Evolutionary conservation across 345 rosid species (phyloP), one percentile per base, ranked within the genome.

Genomic region (Hibiscus trionum): DNA sequence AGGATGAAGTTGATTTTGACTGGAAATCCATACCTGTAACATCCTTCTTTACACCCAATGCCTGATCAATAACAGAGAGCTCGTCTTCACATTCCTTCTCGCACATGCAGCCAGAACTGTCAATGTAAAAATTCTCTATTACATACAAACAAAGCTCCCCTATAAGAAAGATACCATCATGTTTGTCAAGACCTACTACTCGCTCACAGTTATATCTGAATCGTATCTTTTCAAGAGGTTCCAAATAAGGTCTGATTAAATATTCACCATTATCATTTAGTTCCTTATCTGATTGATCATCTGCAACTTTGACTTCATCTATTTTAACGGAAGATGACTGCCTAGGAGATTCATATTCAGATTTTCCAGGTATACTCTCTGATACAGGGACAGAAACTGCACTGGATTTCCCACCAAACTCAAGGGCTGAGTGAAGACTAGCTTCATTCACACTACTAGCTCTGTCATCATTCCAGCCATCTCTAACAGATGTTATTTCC

Each of bases 11-110:
- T 62, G 98, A 89, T 81, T 88, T 95, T 59, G 99, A 90, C 75
- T 82, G 99, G 81, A 90, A 93, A 77, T 92, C 98, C 77, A 76
- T 39, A 78, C 91, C 78, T 61, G 82, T 84, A 68, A 67, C 80
- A 86, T 92, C 98, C 82, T 87, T 95, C 88, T 90, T 89, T 56
- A 95, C 99, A 79, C 99, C 99, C 82, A 92, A 84, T 50, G 98
- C 99, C 86, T 90, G 99, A 84, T 95, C 99, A 81, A 95, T 95
- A 67, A 95, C 90, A 47, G 99, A 95, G 86, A 95, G 90, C 76
- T 92, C 98, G 82, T 93, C 96, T 86, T 91, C 96, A 53, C 80
- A 86, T 86, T 90, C 90, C 85, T 95, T 95, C 82, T 95, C 99
- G 82, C 93, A 92, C 56, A 95, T 87, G 84, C 92, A 84, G 72